Percentiles rank a stretch among this genome's conserved stretches.
These are phyloP conservation scores for Colletotrichum coccodes DNA, from an alignment of 2,329 filamentous ascomycete genomes.

Conservation along the genomic window DNA sequence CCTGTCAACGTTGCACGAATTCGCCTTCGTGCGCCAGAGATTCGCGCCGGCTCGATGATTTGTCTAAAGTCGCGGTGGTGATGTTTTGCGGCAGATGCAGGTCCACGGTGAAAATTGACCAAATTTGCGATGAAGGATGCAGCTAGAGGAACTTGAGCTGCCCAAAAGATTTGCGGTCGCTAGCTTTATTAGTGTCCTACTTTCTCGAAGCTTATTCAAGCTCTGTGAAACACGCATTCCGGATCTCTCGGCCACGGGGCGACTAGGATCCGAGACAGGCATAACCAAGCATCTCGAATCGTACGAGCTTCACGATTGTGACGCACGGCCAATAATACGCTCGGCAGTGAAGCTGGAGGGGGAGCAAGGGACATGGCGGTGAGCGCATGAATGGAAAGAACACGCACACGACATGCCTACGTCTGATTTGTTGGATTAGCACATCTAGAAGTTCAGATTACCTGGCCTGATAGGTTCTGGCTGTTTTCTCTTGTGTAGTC, in stretches of 20 bases:
- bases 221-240: constrained; percentile 12
- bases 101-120: background rate
- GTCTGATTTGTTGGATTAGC: background rate
- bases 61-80: background rate
- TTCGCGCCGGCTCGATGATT: background rate
- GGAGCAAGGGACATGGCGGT: background rate
- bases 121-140: constrained; percentile 21
- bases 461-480: too few relatives aligned
- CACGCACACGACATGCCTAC: background rate
- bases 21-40: background rate
- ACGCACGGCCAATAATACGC: background rate
- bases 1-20: background rate
- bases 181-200: constrained; percentile 9
- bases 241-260: constrained; percentile 16
- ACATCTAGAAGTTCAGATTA: too few relatives aligned
- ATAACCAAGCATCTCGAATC: background rate
- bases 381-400: background rate
- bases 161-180: background rate
- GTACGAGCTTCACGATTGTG: background rate
- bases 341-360: background rate
- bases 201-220: constrained; percentile 13
- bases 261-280: background rate
- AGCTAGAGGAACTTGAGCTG: background rate
- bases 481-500: too few relatives aligned
- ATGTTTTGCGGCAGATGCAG: background rate